These are phyloP conservation scores for Elaeis oleifera DNA, from an alignment of 202 grass and related monocot genomes.

Conservation along the genomic window DNA sequence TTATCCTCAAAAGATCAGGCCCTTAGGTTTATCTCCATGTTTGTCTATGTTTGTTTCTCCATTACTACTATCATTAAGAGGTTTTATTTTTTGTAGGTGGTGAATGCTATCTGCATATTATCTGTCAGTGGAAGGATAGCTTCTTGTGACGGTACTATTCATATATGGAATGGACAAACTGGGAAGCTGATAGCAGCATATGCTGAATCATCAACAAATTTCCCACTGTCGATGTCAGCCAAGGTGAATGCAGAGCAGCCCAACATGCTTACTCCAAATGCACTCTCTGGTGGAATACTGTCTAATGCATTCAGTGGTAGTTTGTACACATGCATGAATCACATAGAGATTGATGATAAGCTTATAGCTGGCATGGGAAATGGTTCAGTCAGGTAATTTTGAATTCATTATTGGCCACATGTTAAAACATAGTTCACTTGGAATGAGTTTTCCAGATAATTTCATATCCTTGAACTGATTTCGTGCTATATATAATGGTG, in stretches of 20 bases:
- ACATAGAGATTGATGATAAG: slow-evolving; percentile 54
- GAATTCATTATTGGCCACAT: neutral
- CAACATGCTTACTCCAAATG: slow-evolving; percentile 82
- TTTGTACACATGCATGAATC: slow-evolving; percentile 81
- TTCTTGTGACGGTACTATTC: slow-evolving; percentile 96
- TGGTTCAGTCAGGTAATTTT: slow-evolving; percentile 75
- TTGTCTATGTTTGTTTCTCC: neutral
- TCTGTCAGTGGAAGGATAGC: slow-evolving; percentile 69
- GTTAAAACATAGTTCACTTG: neutral
- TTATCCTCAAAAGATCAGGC: too few relatives aligned
- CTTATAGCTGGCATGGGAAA: slow-evolving; percentile 95
- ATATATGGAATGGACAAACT: slow-evolving; percentile 88
- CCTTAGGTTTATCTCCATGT: neutral
- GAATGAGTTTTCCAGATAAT: neutral
- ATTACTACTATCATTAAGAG: neutral
- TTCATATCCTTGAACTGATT: too few relatives aligned
- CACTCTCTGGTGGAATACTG: slow-evolving; percentile 67
- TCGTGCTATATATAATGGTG: too few relatives aligned
- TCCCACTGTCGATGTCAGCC: slow-evolving; percentile 41
- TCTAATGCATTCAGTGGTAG: slow-evolving; percentile 84
- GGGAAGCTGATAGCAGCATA: slow-evolving; percentile 78
- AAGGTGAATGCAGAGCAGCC: slow-evolving; percentile 47
- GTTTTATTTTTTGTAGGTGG: slow-evolving; percentile 50
- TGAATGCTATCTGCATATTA: slow-evolving; percentile 64
- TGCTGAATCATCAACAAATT: slow-evolving; percentile 52